A percentile compares a stretch with the other conserved stretches of the same genome.
These are phyloP conservation scores for Solanum corneliomulleri DNA, from an alignment of 257 asterid species.

Conservation along the genomic window DNA sequence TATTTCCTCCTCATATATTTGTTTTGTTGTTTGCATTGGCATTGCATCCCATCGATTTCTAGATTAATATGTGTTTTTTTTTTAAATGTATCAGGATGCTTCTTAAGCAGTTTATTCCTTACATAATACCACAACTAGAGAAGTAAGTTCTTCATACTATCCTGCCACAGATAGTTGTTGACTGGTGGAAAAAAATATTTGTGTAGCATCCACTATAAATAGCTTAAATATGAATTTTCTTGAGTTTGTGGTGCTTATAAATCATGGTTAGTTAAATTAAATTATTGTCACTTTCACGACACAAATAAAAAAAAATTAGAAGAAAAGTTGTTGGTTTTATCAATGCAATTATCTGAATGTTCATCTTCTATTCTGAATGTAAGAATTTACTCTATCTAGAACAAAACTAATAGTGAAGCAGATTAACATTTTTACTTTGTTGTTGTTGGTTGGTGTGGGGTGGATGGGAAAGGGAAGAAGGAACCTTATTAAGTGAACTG, in stretches of 20 bases:
- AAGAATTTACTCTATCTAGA: background rate
- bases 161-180: background rate
- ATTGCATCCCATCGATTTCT: background rate
- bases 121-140: slow-evolving; percentile 93
- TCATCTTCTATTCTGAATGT: background rate
- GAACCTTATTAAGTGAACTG: background rate
- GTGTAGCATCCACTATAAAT: background rate
- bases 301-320: background rate
- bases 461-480: background rate
- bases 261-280: background rate
- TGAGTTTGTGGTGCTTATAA: background rate
- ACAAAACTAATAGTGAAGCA: background rate
- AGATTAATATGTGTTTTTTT: slow-evolving; percentile 3
- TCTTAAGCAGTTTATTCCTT: slow-evolving; percentile 83
- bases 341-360: background rate
- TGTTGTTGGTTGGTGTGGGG: background rate
- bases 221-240: background rate
- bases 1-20: no score
- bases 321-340: background rate
- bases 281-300: background rate
- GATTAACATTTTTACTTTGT: background rate
- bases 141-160: slow-evolving; percentile 29
- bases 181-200: background rate
- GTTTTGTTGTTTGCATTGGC: background rate
- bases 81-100: slow-evolving; percentile 49